Evolutionary conservation across 257 asterid genomes (phyloP).

Genomic region (Solanum chilense): DNA sequence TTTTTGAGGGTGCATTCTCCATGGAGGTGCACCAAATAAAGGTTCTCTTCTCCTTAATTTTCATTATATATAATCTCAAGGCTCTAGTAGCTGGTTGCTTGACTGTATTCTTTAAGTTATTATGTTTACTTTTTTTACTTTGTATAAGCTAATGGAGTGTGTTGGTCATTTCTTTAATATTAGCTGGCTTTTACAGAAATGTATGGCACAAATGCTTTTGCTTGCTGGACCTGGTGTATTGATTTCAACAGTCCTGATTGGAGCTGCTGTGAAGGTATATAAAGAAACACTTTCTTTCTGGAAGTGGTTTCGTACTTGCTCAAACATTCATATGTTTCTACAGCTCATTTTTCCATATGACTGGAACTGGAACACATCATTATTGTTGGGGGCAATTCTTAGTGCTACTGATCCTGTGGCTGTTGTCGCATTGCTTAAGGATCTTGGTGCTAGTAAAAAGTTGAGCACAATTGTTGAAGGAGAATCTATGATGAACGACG

Average conservation of each 20-base stretch:
- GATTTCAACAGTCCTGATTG: neutral
- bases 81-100: neutral
- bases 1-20: constrained; percentile 8
- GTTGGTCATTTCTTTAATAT: neutral
- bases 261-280: constrained; percentile 2
- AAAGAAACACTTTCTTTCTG: neutral
- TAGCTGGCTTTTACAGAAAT: neutral
- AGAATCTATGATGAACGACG: constrained; percentile 5
- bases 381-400: constrained; percentile 3
- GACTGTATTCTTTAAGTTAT: neutral
- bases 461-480: constrained; percentile 3
- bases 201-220: constrained; percentile 5
- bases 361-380: constrained; percentile 6
- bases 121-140: neutral
- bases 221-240: constrained; percentile 11
- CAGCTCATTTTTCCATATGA: constrained; percentile 4
- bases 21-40: constrained; percentile 10
- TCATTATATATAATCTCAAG: neutral
- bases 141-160: neutral
- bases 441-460: constrained; percentile 3
- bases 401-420: constrained; percentile 13
- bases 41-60: neutral
- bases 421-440: constrained; percentile 3
- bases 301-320: neutral
- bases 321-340: neutral